Conservation (phyloP, 78 protist genomes). For the Dictyostelium brefeldianum region DNA sequence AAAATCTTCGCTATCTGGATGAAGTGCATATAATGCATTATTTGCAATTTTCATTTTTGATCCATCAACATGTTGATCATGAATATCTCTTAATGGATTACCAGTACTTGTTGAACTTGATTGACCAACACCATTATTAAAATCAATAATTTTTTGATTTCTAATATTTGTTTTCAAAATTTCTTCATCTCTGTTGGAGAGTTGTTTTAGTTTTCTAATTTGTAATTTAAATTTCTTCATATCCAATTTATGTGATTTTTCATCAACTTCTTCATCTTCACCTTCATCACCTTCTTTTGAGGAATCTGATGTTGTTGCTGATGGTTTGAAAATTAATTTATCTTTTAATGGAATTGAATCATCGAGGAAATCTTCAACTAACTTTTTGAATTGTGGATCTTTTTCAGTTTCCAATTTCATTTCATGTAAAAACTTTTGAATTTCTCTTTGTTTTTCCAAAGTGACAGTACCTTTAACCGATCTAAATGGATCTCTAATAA, state of each 20-base stretch:
- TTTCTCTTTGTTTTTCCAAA: neutral
- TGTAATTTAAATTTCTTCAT: neutral
- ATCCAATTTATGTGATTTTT: neutral
- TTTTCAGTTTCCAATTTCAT: neutral
- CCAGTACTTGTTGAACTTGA: neutral
- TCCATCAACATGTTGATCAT: too few relatives aligned
- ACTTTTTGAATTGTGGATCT: neutral
- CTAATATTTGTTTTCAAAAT: neutral
- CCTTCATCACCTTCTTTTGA: neutral
- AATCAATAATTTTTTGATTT: neutral
- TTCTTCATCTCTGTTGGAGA: neutral
- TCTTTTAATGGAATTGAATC: slow-evolving; percentile 6
- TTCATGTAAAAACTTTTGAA: neutral
- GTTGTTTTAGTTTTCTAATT: neutral
- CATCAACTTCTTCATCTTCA: neutral
- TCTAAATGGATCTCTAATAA: too few relatives aligned
- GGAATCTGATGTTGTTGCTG: neutral
- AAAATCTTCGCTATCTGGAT: too few relatives aligned
- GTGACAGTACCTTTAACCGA: too few relatives aligned
- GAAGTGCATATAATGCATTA: too few relatives aligned
- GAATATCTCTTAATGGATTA: too few relatives aligned
- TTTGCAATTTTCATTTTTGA: too few relatives aligned
- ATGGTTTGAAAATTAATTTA: neutral
- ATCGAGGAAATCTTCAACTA: neutral
- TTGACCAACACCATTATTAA: neutral